Conservation (phyloP, 768 basidiomycete species). For the Pholiota molesta region DNA sequence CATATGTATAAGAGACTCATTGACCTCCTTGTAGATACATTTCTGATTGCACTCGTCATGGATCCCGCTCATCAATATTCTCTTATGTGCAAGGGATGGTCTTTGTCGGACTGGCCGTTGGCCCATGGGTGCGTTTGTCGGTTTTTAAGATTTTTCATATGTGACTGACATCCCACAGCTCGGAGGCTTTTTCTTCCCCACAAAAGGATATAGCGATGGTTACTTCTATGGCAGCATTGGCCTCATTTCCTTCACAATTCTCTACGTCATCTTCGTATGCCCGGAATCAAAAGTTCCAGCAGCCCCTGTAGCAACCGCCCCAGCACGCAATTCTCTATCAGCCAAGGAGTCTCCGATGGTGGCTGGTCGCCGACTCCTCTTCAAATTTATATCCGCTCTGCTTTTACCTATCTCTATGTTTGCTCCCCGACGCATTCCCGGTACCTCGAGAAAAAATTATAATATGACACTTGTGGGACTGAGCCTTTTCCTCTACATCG, state of each 20-base stretch:
- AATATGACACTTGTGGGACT: constrained; percentile 72
- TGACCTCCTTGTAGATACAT: constrained; percentile 46
- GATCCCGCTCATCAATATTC: constrained; percentile 56
- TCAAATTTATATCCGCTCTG: constrained; percentile 44
- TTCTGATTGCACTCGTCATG: constrained; percentile 54
- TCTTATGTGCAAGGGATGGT: constrained; percentile 74
- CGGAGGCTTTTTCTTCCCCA: constrained; percentile 56
- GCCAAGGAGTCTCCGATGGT: constrained; percentile 35
- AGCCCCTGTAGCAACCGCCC: constrained; percentile 18
- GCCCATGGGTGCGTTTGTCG: constrained; percentile 65
- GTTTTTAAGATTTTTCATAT: neutral
- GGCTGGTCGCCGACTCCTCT: constrained; percentile 26
- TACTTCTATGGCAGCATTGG: constrained; percentile 48
- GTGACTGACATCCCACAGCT: constrained; percentile 30
- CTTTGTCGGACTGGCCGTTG: constrained; percentile 76
- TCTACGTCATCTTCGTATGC: constrained; percentile 47
- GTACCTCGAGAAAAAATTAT: constrained; percentile 59
- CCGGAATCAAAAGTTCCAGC: constrained; percentile 54
- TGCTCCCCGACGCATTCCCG: constrained; percentile 53
- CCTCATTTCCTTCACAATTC: constrained; percentile 37
- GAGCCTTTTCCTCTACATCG: constrained; percentile 62
- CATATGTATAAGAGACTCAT: neutral
- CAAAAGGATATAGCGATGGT: constrained; percentile 57
- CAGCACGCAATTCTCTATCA: constrained; percentile 23
- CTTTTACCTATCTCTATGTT: constrained; percentile 73